A percentile compares a stretch with the other conserved stretches of the same genome.
These are phyloP conservation scores for Globisporangium solare DNA, from an alignment of 352 stramenopile genomes.

Conservation along the genomic window DNA sequence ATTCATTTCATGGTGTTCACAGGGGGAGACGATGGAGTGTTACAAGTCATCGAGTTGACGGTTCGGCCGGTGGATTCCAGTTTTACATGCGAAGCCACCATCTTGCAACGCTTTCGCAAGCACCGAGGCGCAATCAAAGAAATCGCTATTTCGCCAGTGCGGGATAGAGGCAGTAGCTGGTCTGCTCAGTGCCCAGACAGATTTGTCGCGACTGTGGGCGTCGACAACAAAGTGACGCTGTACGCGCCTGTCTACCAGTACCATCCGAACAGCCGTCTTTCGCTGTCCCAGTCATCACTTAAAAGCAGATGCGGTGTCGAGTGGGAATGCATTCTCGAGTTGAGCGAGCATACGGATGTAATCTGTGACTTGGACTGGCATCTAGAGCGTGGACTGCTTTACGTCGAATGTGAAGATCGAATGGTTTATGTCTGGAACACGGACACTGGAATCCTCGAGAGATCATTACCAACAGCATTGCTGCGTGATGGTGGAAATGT, in stretches of 20 bases:
- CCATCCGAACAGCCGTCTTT: constrained; percentile 22
- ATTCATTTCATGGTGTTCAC: constrained; percentile 68
- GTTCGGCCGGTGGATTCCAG: constrained; percentile 22
- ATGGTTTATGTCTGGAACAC: constrained; percentile 82
- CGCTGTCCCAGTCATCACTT: neutral
- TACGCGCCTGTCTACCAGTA: constrained; percentile 54
- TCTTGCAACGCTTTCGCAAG: constrained; percentile 54
- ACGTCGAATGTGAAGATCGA: constrained; percentile 65
- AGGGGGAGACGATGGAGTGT: constrained; percentile 50
- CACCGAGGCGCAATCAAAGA: constrained; percentile 61
- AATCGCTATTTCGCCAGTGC: constrained; percentile 48
- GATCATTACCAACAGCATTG: constrained; percentile 45
- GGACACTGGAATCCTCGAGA: constrained; percentile 73
- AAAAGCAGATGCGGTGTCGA: constrained; percentile 23
- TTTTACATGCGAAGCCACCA: constrained; percentile 36
- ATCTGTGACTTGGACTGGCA: constrained; percentile 56
- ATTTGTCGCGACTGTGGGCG: constrained; percentile 54
- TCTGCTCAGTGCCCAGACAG: constrained; percentile 37
- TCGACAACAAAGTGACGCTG: constrained; percentile 53
- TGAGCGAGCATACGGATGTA: constrained; percentile 57
- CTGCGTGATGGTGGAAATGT: constrained; percentile 45
- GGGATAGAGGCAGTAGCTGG: constrained; percentile 13
- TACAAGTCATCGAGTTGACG: constrained; percentile 51
- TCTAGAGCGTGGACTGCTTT: constrained; percentile 46
- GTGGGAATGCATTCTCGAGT: constrained; percentile 59